Base-by-base conservation (phyloP, 169 alveolate species). In the Cryptosporidium viatorum region DNA sequence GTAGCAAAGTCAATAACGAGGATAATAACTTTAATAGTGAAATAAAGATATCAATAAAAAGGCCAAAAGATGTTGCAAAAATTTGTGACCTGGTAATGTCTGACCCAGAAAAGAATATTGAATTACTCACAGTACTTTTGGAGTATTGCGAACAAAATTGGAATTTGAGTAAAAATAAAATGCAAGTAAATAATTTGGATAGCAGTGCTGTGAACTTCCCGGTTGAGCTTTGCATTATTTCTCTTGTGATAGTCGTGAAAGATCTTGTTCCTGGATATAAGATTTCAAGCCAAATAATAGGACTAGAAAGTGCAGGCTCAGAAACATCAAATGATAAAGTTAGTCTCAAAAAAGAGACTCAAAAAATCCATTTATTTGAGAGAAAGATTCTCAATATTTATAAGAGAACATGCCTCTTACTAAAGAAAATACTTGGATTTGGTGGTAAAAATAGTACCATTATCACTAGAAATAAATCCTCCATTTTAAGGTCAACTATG, bases 181-280 rank as follows among this genome's bases (percentile, higher is more conserved):
- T 33, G 26, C 26, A 31, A 43, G 62, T 26, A 0, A 41, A 26
- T 37, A 29, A 9, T 4, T 31, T 23, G 23, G 48, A 33, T 14
- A 60, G 21, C 10, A 33, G 31, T 12, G 7, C 71, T 0, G 50
- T 33, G 16, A 37, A 35, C 14, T 59, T 43, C 39, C 75, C 75
- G 4, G 10, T 65, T 4, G 89, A 80, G 50, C 75, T 80, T 3
- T 5, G 62, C 9, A 26, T 80, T 10, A 35, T 80, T 26, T 80
- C 89, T 50, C 52, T 80, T 23, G 69, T 48, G 9, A 41, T 80
- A 14, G 89, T 80, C 3, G 68, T 80, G 33, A 80, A 65, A 29
- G 89, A 80, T 41, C 14, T 80, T 60, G 65, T 48, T 26, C 89
- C 89, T 29, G 89, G 89, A 9, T 80, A 80, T 31, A 80, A 29